Conservation (phyloP, 2,329 filamentous ascomycete species). For the Cercospora nicotianae region DNA sequence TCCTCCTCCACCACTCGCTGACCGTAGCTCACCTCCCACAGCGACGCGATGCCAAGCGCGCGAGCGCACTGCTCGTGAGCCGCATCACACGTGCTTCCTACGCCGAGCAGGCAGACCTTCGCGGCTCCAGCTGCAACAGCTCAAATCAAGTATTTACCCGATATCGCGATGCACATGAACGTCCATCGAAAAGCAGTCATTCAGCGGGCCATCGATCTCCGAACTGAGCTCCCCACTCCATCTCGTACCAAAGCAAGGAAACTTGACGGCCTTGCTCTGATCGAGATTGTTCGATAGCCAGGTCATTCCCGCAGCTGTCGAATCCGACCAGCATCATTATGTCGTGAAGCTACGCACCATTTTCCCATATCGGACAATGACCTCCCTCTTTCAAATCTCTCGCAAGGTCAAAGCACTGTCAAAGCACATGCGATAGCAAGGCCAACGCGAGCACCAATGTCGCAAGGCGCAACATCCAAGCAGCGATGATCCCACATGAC, state of each 20-base stretch:
- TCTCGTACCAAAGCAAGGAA: not conserved
- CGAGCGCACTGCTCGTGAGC: too few relatives aligned
- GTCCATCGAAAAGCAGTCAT: not conserved
- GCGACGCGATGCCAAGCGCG: too few relatives aligned
- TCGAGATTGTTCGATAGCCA: not conserved
- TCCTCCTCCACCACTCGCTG: not conserved
- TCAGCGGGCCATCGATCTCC: not conserved
- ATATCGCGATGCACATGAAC: not conserved
- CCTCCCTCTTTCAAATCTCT: not conserved
- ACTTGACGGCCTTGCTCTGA: not conserved
- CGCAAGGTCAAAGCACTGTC: not conserved
- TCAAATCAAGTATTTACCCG: not conserved
- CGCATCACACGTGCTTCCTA: not conserved
- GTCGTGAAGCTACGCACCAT: not conserved
- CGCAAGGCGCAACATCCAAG: not conserved
- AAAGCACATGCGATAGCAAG: not conserved
- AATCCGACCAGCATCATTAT: not conserved
- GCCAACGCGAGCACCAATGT: not conserved
- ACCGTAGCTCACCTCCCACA: not conserved
- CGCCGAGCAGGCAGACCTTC: not conserved
- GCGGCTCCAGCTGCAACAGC: conserved; percentile 13
- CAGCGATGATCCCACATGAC: not conserved
- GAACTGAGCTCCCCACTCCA: not conserved
- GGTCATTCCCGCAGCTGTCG: not conserved
- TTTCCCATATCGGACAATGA: not conserved